phyloP scores from a whole-genome alignment of 2,329 filamentous ascomycete genomes.

The Cladophialophora psammophila region DNA sequence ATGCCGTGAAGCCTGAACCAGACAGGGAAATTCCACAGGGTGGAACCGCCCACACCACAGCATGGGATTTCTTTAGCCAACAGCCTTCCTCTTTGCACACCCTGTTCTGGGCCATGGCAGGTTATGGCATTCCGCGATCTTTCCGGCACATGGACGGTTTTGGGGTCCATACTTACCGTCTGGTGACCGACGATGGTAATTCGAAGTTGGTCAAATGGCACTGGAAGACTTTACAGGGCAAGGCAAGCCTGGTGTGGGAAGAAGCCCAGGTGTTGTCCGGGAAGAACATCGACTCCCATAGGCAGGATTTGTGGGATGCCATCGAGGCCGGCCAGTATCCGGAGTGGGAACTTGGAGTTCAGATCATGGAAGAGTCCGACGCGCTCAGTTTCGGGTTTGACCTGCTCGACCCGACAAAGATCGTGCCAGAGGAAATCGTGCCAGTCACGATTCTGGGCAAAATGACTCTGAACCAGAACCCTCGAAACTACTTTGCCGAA shows the following conservation, averaged over 20 bases:
- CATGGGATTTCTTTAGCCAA: slow-evolving; percentile 13
- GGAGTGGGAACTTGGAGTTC: slow-evolving; percentile 11
- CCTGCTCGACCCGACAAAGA: slow-evolving; percentile 12
- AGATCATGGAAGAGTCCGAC: slow-evolving; percentile 11
- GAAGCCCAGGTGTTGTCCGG: slow-evolving; percentile 13
- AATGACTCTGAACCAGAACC: slow-evolving; percentile 16
- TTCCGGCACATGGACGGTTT: slow-evolving; percentile 14
- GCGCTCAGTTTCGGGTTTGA: slow-evolving; percentile 10
- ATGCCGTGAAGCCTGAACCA: slow-evolving; percentile 9
- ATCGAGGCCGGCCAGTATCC: slow-evolving; percentile 12
- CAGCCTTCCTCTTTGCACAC: slow-evolving; percentile 13
- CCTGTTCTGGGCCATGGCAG: slow-evolving; percentile 14
- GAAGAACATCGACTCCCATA: slow-evolving; percentile 9
- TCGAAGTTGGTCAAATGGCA: slow-evolving; percentile 14
- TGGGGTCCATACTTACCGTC: slow-evolving; percentile 6
- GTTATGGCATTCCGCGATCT: slow-evolving; percentile 13
- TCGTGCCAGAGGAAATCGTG: slow-evolving; percentile 14
- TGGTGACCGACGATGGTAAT: slow-evolving; percentile 5
- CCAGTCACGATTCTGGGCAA: slow-evolving; percentile 6
- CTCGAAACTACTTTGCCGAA: slow-evolving; percentile 11
- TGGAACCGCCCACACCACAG: slow-evolving; percentile 6
- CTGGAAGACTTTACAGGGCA: slow-evolving; percentile 13
- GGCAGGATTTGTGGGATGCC: slow-evolving; percentile 8
- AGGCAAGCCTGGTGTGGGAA: slow-evolving; percentile 15
- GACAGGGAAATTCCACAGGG: slow-evolving; percentile 14